Base-by-base conservation (phyloP, 805 yeast species). In the Spathaspora arborariae region DNA sequence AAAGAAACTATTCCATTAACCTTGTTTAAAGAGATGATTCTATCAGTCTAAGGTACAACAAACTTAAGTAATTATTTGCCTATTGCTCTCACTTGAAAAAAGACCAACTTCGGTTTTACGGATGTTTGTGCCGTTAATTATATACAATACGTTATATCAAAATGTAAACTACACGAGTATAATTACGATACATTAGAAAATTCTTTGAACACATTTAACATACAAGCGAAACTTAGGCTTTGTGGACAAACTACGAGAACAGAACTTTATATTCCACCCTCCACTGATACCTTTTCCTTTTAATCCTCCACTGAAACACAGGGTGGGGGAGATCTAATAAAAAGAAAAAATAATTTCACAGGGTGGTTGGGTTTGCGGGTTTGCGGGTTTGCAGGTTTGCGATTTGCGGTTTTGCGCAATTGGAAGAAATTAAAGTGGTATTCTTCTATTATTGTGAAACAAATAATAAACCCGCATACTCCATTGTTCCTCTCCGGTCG, bases 321-420 rank as follows among this genome's bases (percentile, higher is more conserved):
- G 35, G 35, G 35, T 30, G 35, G 35, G 35, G 35, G 35, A 30
- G 35, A 30, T 30, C 35, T 30, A 30, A 13, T 30, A 30, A 30
- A n/a, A n/a, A n/a, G n/a, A n/a, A n/a, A 30, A 30, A 30, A 30
- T 30, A 30, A 5, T 24, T 24, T 30, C 16, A 7, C 18, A 30
- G 18, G 26, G 26, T 22, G 26, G 6, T 7, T 22, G 26, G n/a
- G n/a, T n/a, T n/a, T n/a, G n/a, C n/a, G n/a, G n/a, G n/a, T n/a
- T n/a, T n/a, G n/a, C n/a, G n/a, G n/a, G n/a, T n/a, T n/a, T n/a
- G n/a, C n/a, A n/a, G n/a, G n/a, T n/a, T n/a, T n/a, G n/a, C n/a
- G n/a, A n/a, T n/a, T n/a, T n/a, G n/a, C n/a, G n/a, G n/a, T n/a
- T n/a, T n/a, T n/a, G n/a, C n/a, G n/a, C n/a, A 24, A 24, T 30